Conservation (phyloP, 2,329 filamentous ascomycete genomes). For the Alternaria sp. region DNA sequence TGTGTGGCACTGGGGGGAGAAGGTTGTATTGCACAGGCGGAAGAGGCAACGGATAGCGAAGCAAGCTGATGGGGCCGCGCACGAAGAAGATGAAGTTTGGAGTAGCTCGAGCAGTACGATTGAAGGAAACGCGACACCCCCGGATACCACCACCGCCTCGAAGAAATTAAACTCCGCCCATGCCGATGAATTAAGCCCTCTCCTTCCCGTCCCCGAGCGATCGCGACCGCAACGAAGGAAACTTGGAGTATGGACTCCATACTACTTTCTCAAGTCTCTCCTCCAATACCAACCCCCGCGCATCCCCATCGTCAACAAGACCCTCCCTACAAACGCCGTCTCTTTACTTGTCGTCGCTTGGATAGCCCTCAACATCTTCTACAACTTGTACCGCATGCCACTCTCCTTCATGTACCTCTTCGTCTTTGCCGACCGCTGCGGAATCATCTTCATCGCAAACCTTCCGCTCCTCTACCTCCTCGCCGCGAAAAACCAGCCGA, state of each 20-base stretch:
- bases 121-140: constrained; percentile 46
- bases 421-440: constrained; percentile 66
- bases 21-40: constrained; percentile 28
- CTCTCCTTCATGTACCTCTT: constrained; percentile 61
- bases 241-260: constrained; percentile 25
- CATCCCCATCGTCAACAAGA: constrained; percentile 65
- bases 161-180: constrained; percentile 21
- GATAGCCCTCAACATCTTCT: constrained; percentile 65
- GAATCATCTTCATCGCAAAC: constrained; percentile 62
- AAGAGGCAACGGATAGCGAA: constrained; percentile 7
- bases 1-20: constrained; percentile 48
- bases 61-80: not conserved
- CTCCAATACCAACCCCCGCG: constrained; percentile 66
- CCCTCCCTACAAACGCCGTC: constrained; percentile 65
- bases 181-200: constrained; percentile 43
- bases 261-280: constrained; percentile 35
- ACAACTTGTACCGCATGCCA: constrained; percentile 62
- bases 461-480: constrained; percentile 67
- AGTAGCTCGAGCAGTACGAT: constrained; percentile 53
- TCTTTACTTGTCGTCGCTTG: constrained; percentile 62
- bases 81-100: constrained; percentile 32
- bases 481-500: constrained; percentile 71
- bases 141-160: constrained; percentile 23
- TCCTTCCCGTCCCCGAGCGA: constrained; percentile 33
- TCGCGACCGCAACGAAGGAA: constrained; percentile 7